Conservation (phyloP, 805 yeast species). For the Yarrowia phangngaensis region DNA sequence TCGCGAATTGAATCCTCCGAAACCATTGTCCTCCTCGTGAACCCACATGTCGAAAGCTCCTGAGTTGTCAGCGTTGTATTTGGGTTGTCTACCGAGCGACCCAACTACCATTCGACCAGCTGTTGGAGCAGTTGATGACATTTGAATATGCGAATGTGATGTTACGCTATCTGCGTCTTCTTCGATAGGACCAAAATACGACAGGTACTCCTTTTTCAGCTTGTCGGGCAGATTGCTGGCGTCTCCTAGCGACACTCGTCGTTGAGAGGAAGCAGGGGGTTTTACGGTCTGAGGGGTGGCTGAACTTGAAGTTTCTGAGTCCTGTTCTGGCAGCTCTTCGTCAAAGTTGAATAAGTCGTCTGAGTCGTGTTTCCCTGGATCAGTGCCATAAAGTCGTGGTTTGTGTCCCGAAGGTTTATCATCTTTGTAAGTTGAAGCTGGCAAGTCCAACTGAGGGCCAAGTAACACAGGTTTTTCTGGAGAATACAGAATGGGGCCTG, state of each 20-base stretch:
- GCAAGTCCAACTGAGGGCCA: constrained; percentile 19
- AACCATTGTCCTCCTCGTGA: constrained; percentile 16
- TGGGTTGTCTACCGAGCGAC: constrained; percentile 8
- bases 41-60: constrained; percentile 26
- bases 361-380: constrained; percentile 20
- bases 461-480: constrained; percentile 17
- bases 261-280: too few relatives aligned
- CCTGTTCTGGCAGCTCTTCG: constrained; percentile 29
- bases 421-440: constrained; percentile 19
- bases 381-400: constrained; percentile 19
- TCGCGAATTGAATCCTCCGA: constrained; percentile 14
- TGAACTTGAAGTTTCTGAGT: constrained; percentile 5
- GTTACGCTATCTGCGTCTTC: constrained; percentile 18
- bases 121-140: constrained; percentile 14
- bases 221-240: constrained; percentile 20
- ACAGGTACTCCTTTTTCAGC: constrained; percentile 24
- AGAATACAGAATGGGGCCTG: constrained; percentile 10
- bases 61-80: constrained; percentile 3
- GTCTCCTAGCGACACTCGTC: constrained; percentile 9
- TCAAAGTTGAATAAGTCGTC: constrained; percentile 33
- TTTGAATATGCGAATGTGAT: constrained; percentile 7
- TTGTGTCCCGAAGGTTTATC: neutral
- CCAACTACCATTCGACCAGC: constrained; percentile 13
- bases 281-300: neutral
- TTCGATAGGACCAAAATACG: constrained; percentile 19